Evolutionary conservation across 1,284 basidiomycete genomes (phyloP).

Genomic region (Neonothopanus nambi): DNA sequence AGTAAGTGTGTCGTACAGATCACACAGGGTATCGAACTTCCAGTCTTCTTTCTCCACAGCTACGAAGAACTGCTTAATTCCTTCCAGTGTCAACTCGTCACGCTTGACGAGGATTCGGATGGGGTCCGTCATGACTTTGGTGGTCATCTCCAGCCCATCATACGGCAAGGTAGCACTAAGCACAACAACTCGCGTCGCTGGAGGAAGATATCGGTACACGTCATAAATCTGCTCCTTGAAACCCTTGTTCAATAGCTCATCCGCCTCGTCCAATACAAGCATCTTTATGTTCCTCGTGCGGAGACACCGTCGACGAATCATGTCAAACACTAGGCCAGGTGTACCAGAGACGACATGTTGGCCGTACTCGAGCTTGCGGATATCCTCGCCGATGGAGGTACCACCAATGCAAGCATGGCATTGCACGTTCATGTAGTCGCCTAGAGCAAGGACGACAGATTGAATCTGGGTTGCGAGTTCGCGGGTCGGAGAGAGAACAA

Average conservation of each 20-base stretch:
- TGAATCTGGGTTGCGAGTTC: conserved; percentile 98
- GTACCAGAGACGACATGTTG: conserved; percentile 98
- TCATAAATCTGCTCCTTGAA: conserved; percentile 99
- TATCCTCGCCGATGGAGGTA: conserved; percentile 97
- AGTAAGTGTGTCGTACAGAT: conserved; percentile 97
- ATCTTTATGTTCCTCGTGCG: conserved; percentile 99
- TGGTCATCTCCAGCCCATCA: conserved; percentile 99
- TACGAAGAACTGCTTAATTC: conserved; percentile 99
- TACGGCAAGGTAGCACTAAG: conserved; percentile 95
- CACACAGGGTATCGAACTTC: conserved; percentile 99
- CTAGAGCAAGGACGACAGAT: conserved; percentile 95
- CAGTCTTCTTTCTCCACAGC: conserved; percentile 99
- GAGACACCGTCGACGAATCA: conserved; percentile 94
- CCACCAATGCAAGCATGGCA: conserved; percentile 99
- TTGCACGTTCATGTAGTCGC: conserved; percentile 99
- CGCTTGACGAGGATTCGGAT: conserved; percentile 99
- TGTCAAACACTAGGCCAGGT: conserved; percentile 98
- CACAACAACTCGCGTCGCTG: conserved; percentile 96
- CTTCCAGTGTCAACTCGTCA: conserved; percentile 98
- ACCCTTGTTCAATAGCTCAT: conserved; percentile 96
- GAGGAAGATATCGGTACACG: conserved; percentile 97
- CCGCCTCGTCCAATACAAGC: conserved; percentile 97
- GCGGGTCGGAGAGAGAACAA: conserved; percentile 93
- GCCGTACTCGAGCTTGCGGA: conserved; percentile 96
- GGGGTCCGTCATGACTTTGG: conserved; percentile 99